Evolutionary conservation across 2,329 filamentous ascomycete species (phyloP).

Genomic region (Fusarium domesticum): DNA sequence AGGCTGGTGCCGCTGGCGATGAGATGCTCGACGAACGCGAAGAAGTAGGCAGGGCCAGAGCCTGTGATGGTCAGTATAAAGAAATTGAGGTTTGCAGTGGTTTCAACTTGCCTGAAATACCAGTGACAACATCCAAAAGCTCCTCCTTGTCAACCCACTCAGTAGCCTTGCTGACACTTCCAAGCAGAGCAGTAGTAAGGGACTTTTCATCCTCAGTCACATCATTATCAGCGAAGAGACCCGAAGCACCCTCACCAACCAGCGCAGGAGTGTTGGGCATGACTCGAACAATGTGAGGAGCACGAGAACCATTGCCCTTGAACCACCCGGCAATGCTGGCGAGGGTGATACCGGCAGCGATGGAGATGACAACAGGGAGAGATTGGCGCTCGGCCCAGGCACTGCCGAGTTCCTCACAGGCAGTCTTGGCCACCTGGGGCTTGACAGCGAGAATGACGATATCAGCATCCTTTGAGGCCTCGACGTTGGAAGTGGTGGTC

Average conservation of each 20-base stretch:
- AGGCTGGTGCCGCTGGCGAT: conserved; percentile 43
- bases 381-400: conserved; percentile 34
- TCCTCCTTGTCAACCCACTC: conserved; percentile 51
- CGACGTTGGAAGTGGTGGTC: conserved; percentile 46
- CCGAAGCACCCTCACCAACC: conserved; percentile 49
- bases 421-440: conserved; percentile 47
- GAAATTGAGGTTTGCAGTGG: rapidly evolving
- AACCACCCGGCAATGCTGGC: conserved; percentile 44
- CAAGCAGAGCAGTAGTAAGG: conserved; percentile 41
- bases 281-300: conserved; percentile 47
- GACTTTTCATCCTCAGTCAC: conserved; percentile 43
- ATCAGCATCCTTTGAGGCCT: conserved; percentile 43
- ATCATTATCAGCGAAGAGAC: conserved; percentile 43
- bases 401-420: conserved; percentile 46
- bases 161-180: conserved; percentile 45
- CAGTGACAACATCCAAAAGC: conserved; percentile 49
- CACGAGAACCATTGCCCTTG: conserved; percentile 35
- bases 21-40: conserved; percentile 51
- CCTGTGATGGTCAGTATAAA: conserved; percentile 31
- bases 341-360: conserved; percentile 49
- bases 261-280: conserved; percentile 54
- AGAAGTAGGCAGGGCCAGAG: conserved; percentile 52
- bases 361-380: conserved; percentile 47
- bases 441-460: conserved; percentile 50
- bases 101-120: conserved; percentile 43